Percentiles rank a stretch among this genome's conserved stretches.
These are phyloP conservation scores for Diplogelasinospora grovesii DNA, from an alignment of 495 filamentous ascomycete genomes.

Conservation along the genomic window DNA sequence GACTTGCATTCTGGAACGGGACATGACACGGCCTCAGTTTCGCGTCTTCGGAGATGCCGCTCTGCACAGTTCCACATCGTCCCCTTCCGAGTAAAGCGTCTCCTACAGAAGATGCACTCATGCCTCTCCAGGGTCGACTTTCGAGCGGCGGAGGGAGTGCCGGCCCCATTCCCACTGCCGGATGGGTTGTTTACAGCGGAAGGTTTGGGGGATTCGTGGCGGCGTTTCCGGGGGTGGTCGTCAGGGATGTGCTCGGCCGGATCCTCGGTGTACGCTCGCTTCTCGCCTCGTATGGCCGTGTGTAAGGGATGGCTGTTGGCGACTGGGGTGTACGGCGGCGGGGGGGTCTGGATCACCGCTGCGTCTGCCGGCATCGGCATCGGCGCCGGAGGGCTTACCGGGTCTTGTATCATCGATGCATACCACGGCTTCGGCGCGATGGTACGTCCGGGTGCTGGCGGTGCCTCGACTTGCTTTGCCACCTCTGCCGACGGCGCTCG, in stretches of 20 bases:
- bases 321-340: slow-evolving; percentile 2
- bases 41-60: background rate
- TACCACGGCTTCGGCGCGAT: slow-evolving; percentile 2
- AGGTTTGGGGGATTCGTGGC: too few relatives aligned
- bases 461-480: slow-evolving; percentile 1
- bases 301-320: background rate
- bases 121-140: background rate
- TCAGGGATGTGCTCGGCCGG: too few relatives aligned
- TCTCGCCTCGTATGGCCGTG: slow-evolving; percentile 1
- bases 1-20: background rate
- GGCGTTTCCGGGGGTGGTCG: too few relatives aligned
- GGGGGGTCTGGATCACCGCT: slow-evolving; percentile 1
- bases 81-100: background rate
- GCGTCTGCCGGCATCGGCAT: slow-evolving; percentile 1
- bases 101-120: slow-evolving; percentile 1
- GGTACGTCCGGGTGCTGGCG: background rate
- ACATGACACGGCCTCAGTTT: background rate
- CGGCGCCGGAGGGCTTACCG: slow-evolving; percentile 1
- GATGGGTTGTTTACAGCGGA: too few relatives aligned
- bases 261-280: too few relatives aligned
- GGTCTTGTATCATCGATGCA: slow-evolving; percentile 1
- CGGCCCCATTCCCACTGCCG: too few relatives aligned
- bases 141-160: background rate
- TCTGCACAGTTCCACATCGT: slow-evolving; percentile 1
- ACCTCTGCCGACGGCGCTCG: slow-evolving; percentile 2